Evolutionary conservation across 306 rosid genomes (phyloP).

Genomic region (Trichosanthes cucumerina): DNA sequence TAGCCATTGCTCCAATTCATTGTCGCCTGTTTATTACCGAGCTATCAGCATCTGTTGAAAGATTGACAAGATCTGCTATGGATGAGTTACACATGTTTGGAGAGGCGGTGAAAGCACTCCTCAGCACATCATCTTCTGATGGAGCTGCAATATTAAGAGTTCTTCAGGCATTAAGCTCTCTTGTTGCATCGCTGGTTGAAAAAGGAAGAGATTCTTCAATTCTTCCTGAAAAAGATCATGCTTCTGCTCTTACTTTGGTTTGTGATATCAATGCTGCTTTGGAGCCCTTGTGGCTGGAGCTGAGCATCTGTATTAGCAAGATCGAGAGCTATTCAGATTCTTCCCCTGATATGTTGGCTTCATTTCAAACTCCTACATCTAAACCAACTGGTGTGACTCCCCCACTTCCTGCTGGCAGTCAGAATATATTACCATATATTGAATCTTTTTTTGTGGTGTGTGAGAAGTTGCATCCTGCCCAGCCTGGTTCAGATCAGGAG

Average conservation of each 20-base stretch:
- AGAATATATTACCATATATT: conserved; percentile 80
- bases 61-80: conserved; percentile 77
- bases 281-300: conserved; percentile 89
- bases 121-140: conserved; percentile 70
- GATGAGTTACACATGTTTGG: conserved; percentile 59
- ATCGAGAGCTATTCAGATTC: conserved; percentile 79
- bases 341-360: conserved; percentile 35
- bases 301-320: conserved; percentile 86
- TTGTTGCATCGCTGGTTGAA: conserved; percentile 48
- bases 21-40: conserved; percentile 74
- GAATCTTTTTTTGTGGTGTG: conserved; percentile 93
- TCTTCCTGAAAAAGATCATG: conserved; percentile 26
- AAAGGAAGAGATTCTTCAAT: conserved; percentile 44
- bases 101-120: conserved; percentile 70
- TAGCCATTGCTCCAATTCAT: conserved; percentile 71
- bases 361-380: conserved; percentile 44
- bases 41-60: conserved; percentile 69
- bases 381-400: conserved; percentile 64
- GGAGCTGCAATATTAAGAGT: conserved; percentile 96
- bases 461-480: conserved; percentile 87
- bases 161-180: conserved; percentile 87
- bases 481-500: conserved; percentile 55
- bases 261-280: conserved; percentile 72
- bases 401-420: conserved; percentile 88
- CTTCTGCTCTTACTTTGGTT: conserved; percentile 51